These are phyloP conservation scores for Globisporangium parvum DNA, from an alignment of 352 stramenopile species.

Conservation along the genomic window DNA sequence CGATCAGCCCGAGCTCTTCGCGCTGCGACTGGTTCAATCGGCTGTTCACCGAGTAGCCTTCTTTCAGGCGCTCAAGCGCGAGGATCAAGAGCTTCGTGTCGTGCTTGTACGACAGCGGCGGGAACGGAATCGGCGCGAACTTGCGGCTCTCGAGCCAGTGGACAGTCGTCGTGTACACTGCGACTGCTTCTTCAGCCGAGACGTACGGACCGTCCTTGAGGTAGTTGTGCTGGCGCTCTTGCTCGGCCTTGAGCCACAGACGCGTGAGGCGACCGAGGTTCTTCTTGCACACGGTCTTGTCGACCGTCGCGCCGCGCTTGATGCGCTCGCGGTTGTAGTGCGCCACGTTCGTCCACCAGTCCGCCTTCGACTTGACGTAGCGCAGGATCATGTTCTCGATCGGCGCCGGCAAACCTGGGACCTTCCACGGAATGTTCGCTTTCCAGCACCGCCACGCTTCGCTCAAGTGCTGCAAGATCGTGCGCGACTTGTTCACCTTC, in stretches of 20 bases:
- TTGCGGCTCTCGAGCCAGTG: constrained; percentile 99
- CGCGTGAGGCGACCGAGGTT: constrained; percentile 98
- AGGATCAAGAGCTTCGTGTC: constrained; percentile 99
- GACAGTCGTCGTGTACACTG: constrained; percentile 99
- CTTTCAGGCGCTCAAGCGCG: constrained; percentile 98
- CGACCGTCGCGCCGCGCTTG: constrained; percentile 97
- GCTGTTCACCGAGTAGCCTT: constrained; percentile 97
- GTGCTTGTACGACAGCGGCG: constrained; percentile 99
- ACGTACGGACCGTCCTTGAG: constrained; percentile 99
- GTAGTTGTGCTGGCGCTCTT: constrained; percentile 99
- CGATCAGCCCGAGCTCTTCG: constrained; percentile 98
- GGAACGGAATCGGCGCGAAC: constrained; percentile 99
- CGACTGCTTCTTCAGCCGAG: constrained; percentile 98
- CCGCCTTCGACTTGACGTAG: constrained; percentile 99
- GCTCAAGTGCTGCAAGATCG: constrained; percentile 98
- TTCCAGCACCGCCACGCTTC: constrained; percentile 99
- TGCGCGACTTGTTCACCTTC: constrained; percentile 98
- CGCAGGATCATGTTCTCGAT: constrained; percentile 99
- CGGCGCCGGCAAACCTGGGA: constrained; percentile 97
- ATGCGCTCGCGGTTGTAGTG: constrained; percentile 99
- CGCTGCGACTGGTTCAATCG: constrained; percentile 96
- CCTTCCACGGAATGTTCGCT: constrained; percentile 99
- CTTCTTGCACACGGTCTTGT: constrained; percentile 99
- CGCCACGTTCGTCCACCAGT: constrained; percentile 98
- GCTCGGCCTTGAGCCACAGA: constrained; percentile 99